These are phyloP conservation scores for Fusarium marasasianum DNA, from an alignment of 2,329 filamentous ascomycete species.

Conservation along the genomic window DNA sequence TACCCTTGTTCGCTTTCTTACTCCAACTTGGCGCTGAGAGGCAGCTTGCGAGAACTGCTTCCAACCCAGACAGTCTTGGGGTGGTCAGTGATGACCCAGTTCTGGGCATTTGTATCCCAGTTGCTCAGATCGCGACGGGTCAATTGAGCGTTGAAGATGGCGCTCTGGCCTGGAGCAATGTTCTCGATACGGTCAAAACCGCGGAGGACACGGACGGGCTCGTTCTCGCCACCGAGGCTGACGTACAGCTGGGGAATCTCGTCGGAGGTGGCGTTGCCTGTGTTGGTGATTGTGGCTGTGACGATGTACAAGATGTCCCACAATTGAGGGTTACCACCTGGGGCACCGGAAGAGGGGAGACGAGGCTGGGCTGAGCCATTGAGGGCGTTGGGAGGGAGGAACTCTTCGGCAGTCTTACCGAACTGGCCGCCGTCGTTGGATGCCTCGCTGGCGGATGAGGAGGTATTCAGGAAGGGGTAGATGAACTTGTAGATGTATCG, in stretches of 20 bases:
- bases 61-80: slow-evolving; percentile 66
- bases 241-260: slow-evolving; percentile 84
- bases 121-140: slow-evolving; percentile 86
- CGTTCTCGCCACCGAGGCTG: slow-evolving; percentile 79
- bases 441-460: slow-evolving; percentile 63
- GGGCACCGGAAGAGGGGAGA: slow-evolving; percentile 59
- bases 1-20: background rate
- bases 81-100: slow-evolving; percentile 75
- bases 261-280: slow-evolving; percentile 70
- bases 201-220: slow-evolving; percentile 74
- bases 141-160: slow-evolving; percentile 73
- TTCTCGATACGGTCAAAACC: slow-evolving; percentile 79
- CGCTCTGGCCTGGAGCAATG: slow-evolving; percentile 74
- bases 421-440: slow-evolving; percentile 65
- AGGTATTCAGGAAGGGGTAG: slow-evolving; percentile 78
- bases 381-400: slow-evolving; percentile 67
- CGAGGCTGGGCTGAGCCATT: slow-evolving; percentile 67
- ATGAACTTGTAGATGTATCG: slow-evolving; percentile 65
- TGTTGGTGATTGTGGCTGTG: slow-evolving; percentile 76
- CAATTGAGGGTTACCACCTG: slow-evolving; percentile 72
- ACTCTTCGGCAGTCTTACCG: slow-evolving; percentile 65
- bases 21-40: slow-evolving; percentile 48
- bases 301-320: slow-evolving; percentile 77
- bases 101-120: slow-evolving; percentile 82
- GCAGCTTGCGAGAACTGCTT: slow-evolving; percentile 64